Base-by-base conservation (phyloP, 2,329 filamentous ascomycete species). In the Blastomyces parvus region DNA sequence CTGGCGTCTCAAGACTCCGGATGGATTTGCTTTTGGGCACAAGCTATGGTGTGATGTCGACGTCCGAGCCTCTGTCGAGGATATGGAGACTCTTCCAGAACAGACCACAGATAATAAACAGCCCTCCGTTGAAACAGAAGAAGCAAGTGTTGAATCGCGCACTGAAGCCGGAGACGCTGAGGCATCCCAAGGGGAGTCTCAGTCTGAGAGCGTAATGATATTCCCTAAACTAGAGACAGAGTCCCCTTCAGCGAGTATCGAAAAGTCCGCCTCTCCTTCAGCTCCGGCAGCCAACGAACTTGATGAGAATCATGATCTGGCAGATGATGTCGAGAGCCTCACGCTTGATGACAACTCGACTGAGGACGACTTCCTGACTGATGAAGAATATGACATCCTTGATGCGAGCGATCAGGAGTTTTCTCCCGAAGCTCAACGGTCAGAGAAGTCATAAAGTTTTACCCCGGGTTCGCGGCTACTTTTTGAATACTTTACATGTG, bases 181-280 rank as follows among this genome's bases (percentile, higher is more conserved):
- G 60, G 69, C 13, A 2, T 25, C 25, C 11, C 40, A 74, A 50
- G 69, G 73, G 38, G 74, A 78, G 66, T 71, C 75, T 59, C 67
- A 74, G 58, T 71, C 71, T 7, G 71, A 77, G 62, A 90, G 87
- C 77, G 86, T 87, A 70, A 97, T 97, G 91, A 92, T 97, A 73
- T 97, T 97, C 84, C 94, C 94, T 65, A 96, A 89, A 76, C 84
- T 97, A 48, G 91, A 96, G 70, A 96, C 95, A 79, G 94, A 97
- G 78, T 96, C 91, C 11, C 91, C 92, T 1, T 82, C 85, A 14
- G 83, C 88, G 25, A 96, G 91, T 78, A 84, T 89, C n/a, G 86
- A 95, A 70, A 81, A 90, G 73, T 74, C 67, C 60, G 70, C 72
- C 65, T 65, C 67, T 33, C 65, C 70, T 5, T 72, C 75, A 40